Conservation (phyloP, 2,329 filamentous ascomycete species). For the Nannizzia gypsea region DNA sequence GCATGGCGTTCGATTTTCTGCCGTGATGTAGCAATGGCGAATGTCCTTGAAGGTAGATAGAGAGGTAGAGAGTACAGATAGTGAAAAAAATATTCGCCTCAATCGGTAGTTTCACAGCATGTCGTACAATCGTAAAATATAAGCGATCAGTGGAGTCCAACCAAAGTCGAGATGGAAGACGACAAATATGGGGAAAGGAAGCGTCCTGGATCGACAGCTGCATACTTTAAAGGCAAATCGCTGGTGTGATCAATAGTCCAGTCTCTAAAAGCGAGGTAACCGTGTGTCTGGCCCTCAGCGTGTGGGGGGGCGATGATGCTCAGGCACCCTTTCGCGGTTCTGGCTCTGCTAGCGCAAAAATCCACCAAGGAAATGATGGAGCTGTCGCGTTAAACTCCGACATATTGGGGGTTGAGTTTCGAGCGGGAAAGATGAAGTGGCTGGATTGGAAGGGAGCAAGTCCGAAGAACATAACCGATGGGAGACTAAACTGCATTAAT, state of each 20-base stretch:
- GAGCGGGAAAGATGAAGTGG: neutral
- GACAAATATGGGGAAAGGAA: neutral
- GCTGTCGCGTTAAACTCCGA: neutral
- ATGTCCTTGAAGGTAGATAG: too few relatives aligned
- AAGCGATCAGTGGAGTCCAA: neutral
- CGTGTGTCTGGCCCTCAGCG: neutral
- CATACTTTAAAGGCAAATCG: neutral
- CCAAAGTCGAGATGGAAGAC: neutral
- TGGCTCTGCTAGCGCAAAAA: neutral
- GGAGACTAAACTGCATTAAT: neutral
- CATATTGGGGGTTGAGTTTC: neutral
- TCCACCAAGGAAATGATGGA: neutral
- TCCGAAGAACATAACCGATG: neutral
- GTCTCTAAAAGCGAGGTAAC: neutral
- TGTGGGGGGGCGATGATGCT: neutral
- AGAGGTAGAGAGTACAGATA: too few relatives aligned
- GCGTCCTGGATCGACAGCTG: neutral
- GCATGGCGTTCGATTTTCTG: neutral
- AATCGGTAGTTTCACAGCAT: neutral
- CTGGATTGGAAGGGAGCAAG: neutral
- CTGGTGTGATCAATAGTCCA: conserved; percentile 1
- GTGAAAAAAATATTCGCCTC: neutral
- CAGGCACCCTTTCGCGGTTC: neutral
- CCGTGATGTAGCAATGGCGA: neutral
- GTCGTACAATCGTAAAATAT: neutral